Conservation (phyloP, 768 basidiomycete genomes). For the Boletus bicolor region DNA sequence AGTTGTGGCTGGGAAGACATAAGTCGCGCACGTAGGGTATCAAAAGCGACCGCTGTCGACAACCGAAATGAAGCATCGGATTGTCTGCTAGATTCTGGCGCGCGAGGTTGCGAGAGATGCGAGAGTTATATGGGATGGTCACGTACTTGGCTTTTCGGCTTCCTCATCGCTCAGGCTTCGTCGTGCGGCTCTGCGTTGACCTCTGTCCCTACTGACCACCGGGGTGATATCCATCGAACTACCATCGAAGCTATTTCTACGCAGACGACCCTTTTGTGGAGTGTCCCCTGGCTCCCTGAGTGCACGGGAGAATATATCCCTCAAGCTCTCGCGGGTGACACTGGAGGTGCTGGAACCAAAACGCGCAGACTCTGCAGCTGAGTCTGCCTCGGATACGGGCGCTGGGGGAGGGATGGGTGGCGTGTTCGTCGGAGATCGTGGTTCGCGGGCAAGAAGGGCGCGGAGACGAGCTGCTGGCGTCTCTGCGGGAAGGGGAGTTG, state of each 20-base stretch:
- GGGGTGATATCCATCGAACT: conserved; percentile 61
- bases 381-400: conserved; percentile 29
- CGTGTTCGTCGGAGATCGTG: conserved; percentile 35
- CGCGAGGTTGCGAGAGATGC: conserved; percentile 2
- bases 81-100: conserved; percentile 23
- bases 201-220: conserved; percentile 38
- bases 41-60: conserved; percentile 46
- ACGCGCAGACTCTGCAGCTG: conserved; percentile 8
- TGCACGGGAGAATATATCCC: conserved; percentile 63
- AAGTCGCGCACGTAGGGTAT: conserved; percentile 47
- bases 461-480: conserved; percentile 63
- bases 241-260: conserved; percentile 57
- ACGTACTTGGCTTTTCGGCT: conserved; percentile 53
- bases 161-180: conserved; percentile 71
- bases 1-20: conserved; percentile 36
- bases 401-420: conserved; percentile 26
- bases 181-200: conserved; percentile 47
- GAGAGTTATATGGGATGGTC: conserved; percentile 5
- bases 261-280: conserved; percentile 49
- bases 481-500: conserved; percentile 27
- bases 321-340: conserved; percentile 55
- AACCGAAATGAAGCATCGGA: conserved; percentile 39
- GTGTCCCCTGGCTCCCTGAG: conserved; percentile 63
- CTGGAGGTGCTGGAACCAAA: conserved; percentile 38
- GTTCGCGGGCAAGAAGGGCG: conserved; percentile 53